phyloP scores from a whole-genome alignment of 176 grass and related monocot species.

The Oryza coarctata region DNA sequence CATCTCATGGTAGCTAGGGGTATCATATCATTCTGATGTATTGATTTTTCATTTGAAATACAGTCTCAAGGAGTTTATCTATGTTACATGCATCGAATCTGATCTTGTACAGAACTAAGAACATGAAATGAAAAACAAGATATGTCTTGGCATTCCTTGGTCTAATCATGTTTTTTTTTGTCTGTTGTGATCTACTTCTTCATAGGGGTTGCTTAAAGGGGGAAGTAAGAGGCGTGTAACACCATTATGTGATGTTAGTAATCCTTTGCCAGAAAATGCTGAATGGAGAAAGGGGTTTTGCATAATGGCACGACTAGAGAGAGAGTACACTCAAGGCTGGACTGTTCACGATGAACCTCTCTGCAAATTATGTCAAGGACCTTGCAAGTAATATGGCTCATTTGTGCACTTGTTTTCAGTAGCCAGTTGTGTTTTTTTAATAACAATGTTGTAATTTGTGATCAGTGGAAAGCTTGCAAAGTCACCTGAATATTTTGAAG shows the following conservation, averaged over 20 bases:
- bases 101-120: constrained; percentile 7
- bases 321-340: constrained; percentile 81
- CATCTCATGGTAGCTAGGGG: neutral
- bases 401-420: constrained; percentile 18
- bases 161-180: neutral
- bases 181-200: constrained; percentile 13
- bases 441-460: constrained; percentile 17
- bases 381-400: constrained; percentile 62
- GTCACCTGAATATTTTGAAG: constrained; percentile 96
- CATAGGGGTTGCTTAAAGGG: constrained; percentile 87
- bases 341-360: constrained; percentile 67
- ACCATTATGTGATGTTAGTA: constrained; percentile 59
- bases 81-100: neutral
- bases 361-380: constrained; percentile 87
- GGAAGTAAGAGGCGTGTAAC: constrained; percentile 75
- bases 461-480: constrained; percentile 81
- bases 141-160: constrained; percentile 10
- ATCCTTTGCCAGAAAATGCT: constrained; percentile 87
- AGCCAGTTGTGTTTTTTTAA: constrained; percentile 1
- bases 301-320: constrained; percentile 52
- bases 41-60: neutral
- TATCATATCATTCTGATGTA: neutral
- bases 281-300: constrained; percentile 80
- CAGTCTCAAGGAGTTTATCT: neutral
- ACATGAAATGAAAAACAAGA: constrained; percentile 15